phyloP scores from a whole-genome alignment of 352 stramenopile species.

The Phytophthora multivora region DNA sequence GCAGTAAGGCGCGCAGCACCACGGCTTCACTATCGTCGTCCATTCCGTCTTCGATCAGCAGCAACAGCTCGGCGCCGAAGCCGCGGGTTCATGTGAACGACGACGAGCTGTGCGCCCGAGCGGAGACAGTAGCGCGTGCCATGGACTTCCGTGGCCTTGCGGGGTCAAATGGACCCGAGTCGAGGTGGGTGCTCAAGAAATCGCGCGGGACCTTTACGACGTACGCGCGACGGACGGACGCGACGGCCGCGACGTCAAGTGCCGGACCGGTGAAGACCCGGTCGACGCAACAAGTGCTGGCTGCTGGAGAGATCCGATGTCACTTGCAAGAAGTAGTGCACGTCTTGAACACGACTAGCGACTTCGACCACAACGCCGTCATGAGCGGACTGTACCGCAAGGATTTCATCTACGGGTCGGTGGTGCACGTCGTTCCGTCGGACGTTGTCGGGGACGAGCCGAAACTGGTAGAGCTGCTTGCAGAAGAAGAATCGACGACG shows the following conservation, averaged over 20 bases:
- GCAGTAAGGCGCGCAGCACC: conserved; percentile 15
- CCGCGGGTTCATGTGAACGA: conserved; percentile 39
- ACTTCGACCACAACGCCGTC: conserved; percentile 35
- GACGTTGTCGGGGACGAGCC: neutral
- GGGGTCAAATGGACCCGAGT: conserved; percentile 7
- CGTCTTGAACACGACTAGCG: conserved; percentile 23
- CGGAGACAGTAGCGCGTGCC: conserved; percentile 14
- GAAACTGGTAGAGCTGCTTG: conserved; percentile 14
- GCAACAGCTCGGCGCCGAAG: conserved; percentile 3
- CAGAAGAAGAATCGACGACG: conserved; percentile 17
- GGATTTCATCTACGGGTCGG: conserved; percentile 42
- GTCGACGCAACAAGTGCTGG: conserved; percentile 25
- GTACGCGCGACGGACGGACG: conserved; percentile 15
- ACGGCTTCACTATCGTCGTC: conserved; percentile 18
- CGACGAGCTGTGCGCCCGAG: conserved; percentile 31
- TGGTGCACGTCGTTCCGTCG: conserved; percentile 33
- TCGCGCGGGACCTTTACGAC: conserved; percentile 27
- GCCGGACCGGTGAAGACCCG: neutral
- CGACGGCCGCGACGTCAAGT: neutral
- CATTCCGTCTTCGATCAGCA: conserved; percentile 14
- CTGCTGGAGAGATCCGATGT: conserved; percentile 30
- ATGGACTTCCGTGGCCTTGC: conserved; percentile 35
- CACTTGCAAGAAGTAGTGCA: conserved; percentile 35
- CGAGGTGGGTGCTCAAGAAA: conserved; percentile 28
- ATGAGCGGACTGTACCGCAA: conserved; percentile 37